These are phyloP conservation scores for Leishmania braziliensis DNA, from an alignment of 208 protist species.

Conservation along the genomic window DNA sequence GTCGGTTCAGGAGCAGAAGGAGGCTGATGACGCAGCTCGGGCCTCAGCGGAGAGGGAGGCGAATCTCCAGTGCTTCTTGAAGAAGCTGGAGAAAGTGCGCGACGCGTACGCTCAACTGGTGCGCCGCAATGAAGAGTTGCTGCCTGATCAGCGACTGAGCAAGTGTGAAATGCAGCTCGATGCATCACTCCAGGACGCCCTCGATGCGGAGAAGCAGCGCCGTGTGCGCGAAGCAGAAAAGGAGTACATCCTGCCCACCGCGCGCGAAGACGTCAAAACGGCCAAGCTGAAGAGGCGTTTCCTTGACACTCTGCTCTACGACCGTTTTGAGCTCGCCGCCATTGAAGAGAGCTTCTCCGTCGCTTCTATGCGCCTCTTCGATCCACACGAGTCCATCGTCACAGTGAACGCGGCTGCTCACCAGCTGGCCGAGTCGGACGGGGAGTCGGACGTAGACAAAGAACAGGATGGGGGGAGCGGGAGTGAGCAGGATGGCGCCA, in stretches of 20 bases:
- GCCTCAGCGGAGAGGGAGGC: slow-evolving; percentile 61
- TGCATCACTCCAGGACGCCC: slow-evolving; percentile 60
- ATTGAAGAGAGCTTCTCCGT: slow-evolving; percentile 81
- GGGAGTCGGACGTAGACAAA: slow-evolving; percentile 22
- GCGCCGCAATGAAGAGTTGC: slow-evolving; percentile 66
- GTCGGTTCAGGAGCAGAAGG: slow-evolving; percentile 94
- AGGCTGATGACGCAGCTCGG: slow-evolving; percentile 84
- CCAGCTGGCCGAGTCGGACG: slow-evolving; percentile 49
- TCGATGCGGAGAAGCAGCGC: slow-evolving; percentile 70
- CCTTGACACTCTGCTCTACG: slow-evolving; percentile 89
- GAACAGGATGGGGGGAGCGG: slow-evolving; percentile 20
- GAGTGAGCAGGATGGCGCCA: slow-evolving; percentile 1
- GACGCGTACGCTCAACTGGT: slow-evolving; percentile 69
- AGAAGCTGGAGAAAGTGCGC: slow-evolving; percentile 65
- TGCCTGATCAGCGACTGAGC: slow-evolving; percentile 46
- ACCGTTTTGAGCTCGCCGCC: slow-evolving; percentile 88
- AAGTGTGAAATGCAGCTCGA: slow-evolving; percentile 88
- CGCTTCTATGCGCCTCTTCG: slow-evolving; percentile 86
- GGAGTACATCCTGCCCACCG: slow-evolving; percentile 82
- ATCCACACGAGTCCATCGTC: slow-evolving; percentile 57
- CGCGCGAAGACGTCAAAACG: slow-evolving; percentile 81
- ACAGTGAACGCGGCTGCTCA: slow-evolving; percentile 61
- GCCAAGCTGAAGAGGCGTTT: slow-evolving; percentile 90
- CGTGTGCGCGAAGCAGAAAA: slow-evolving; percentile 71
- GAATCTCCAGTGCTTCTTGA: slow-evolving; percentile 77